Conservation (phyloP, 2,329 filamentous ascomycete genomes). For the Fusarium heterosporum region DNA sequence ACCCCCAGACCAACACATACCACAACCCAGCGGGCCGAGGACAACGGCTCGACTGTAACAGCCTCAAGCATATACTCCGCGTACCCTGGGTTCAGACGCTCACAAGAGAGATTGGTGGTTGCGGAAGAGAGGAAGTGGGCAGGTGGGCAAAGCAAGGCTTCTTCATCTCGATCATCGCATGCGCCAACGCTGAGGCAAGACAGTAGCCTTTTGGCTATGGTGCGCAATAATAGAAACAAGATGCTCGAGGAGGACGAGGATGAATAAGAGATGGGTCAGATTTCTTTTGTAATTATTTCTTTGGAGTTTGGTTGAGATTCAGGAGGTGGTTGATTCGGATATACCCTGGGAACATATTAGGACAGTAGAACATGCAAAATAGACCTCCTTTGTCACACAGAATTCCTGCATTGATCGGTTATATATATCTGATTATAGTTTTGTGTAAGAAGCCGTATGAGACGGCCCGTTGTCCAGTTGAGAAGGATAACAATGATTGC, state of each 20-base stretch:
- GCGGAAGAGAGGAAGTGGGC: not conserved
- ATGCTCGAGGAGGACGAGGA: not conserved
- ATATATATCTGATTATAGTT: not conserved
- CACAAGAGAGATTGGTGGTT: constrained; percentile 9
- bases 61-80: constrained; percentile 41
- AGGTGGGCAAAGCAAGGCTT: not conserved
- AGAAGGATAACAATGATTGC: not conserved
- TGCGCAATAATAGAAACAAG: not conserved
- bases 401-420: not conserved
- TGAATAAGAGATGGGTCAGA: constrained; percentile 3
- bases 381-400: constrained; percentile 12
- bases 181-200: not conserved
- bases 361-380: constrained; percentile 4
- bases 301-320: constrained; percentile 3
- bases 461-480: not conserved
- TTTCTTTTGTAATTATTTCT: not conserved
- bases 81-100: constrained; percentile 29
- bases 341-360: constrained; percentile 16
- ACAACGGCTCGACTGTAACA: not conserved
- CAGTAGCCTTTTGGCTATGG: constrained; percentile 1
- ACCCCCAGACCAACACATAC: not conserved
- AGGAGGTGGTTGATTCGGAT: constrained; percentile 9
- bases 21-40: not conserved
- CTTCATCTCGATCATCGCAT: constrained; percentile 1
- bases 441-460: not conserved